Base-by-base conservation (phyloP, 306 rosid species). In the Vicia faba region DNA sequence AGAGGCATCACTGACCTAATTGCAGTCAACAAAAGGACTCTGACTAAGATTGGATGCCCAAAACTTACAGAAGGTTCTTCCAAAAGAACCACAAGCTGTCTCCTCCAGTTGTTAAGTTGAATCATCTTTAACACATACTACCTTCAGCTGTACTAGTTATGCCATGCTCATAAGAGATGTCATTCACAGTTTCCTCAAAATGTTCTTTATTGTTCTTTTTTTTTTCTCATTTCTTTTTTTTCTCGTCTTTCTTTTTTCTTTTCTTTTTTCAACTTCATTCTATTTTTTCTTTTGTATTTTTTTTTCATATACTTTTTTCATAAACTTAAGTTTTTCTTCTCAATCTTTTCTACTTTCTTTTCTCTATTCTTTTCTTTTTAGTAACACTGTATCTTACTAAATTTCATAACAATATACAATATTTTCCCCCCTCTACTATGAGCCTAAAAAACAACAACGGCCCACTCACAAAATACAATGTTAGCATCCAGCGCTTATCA, bases 401-500 rank as follows among this genome's bases (percentile, higher is more conserved):
- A 69, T 76, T 69, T 72, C 71, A 71, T 25, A 81, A 69, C 71
- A 78, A 68, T 13, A 71, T 29, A 18, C 75, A 48, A 59, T 67
- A 64, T 54, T 68, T 64, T 64, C 41, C 61, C 71, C 74, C 70
- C 69, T 61, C 73, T 70, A 82, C 75, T 51, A 71, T 57, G 77
- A 79, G 61, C 72, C 80, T 81, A 84, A 78, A 50, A 40, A 58
- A 67, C 83, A 67, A 66, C 80, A 72, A 71, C 70, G 77, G 80
- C 79, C 81, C 81, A 82, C 82, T 74, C 76, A 72, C 78, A 83
- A 83, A 74, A 76, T 83, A 78, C 70, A 80, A 53, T 33, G 85
- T 55, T 80, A 85, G 71, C 88, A 83, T 80, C 87, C 86, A 83
- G 86, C 80, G 69, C 78, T 77, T 78, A 83, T 70, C 73, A 84